Evolutionary conservation across 2,329 filamentous ascomycete species (phyloP).

Genomic region (Arachnomyces sp.): DNA sequence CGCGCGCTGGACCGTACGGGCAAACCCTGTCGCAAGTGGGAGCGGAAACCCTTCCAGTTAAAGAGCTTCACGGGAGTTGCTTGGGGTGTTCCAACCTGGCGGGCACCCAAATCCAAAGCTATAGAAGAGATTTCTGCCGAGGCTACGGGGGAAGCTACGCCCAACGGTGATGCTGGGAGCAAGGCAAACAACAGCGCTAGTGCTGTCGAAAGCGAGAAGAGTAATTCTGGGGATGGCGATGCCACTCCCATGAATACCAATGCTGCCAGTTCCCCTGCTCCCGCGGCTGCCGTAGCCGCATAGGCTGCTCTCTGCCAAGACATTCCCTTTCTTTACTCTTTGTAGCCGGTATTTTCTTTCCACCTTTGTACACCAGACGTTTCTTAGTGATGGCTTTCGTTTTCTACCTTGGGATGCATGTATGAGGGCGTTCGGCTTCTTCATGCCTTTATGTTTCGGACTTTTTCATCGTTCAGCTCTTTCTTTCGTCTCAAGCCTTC

Average conservation of each 20-base stretch:
- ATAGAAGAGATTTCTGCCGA: conserved; percentile 57
- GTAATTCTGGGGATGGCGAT: conserved; percentile 44
- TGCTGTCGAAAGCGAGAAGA: conserved; percentile 53
- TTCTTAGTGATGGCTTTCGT: conserved; percentile 5
- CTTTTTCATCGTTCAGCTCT: too few species aligned
- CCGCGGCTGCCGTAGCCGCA: conserved; percentile 33
- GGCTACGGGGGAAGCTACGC: conserved; percentile 42
- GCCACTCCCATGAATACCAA: conserved; percentile 39
- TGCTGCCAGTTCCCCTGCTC: conserved; percentile 45
- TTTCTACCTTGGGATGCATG: conserved; percentile 7
- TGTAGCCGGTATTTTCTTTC: conserved; percentile 5
- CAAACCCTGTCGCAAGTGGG: conserved; percentile 87
- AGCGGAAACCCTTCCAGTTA: conserved; percentile 68
- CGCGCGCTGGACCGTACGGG: conserved; percentile 88
- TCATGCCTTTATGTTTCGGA: too few species aligned
- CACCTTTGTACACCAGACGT: conserved; percentile 3
- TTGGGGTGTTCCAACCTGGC: conserved; percentile 80
- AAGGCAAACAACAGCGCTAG: conserved; percentile 52
- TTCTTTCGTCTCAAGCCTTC: too few species aligned
- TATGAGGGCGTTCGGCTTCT: too few species aligned
- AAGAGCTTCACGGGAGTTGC: conserved; percentile 86
- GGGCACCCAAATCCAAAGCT: conserved; percentile 40
- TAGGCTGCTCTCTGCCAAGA: conserved; percentile 22
- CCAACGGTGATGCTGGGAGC: conserved; percentile 45
- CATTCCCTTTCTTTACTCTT: conserved; percentile 14